Evolutionary conservation across 495 filamentous ascomycete genomes (phyloP).

Genomic region (Geoglossum glabrum): DNA sequence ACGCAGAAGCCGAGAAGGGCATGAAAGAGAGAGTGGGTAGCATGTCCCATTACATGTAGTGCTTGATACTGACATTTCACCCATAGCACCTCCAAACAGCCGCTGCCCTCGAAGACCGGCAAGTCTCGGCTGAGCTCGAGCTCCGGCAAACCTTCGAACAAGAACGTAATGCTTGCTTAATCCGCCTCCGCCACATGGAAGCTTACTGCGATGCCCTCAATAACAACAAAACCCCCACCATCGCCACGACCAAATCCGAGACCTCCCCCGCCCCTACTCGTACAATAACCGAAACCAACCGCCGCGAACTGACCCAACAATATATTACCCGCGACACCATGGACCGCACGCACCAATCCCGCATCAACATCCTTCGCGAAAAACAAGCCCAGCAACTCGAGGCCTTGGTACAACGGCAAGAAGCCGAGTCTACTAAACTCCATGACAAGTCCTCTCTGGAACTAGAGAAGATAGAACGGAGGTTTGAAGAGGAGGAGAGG

Average conservation of each 20-base stretch:
- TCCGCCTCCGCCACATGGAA: conserved; percentile 60
- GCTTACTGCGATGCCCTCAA: conserved; percentile 37
- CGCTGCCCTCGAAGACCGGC: conserved; percentile 48
- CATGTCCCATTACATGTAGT: conserved; percentile 16
- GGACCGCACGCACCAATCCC: conserved; percentile 45
- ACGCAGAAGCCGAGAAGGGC: conserved; percentile 25
- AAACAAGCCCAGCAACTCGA: conserved; percentile 51
- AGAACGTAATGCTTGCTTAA: conserved; percentile 36
- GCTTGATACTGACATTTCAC: conserved; percentile 7
- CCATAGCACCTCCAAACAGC: conserved; percentile 26
- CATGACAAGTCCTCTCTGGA: conserved; percentile 30
- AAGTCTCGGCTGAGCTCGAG: conserved; percentile 52
- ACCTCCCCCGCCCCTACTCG: conserved; percentile 17
- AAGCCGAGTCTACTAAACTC: conserved; percentile 36
- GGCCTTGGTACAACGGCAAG: conserved; percentile 42
- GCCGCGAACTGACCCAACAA: conserved; percentile 47
- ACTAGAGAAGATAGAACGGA: conserved; percentile 35
- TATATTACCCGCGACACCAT: conserved; percentile 48
- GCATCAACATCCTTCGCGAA: conserved; percentile 65
- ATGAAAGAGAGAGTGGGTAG: conserved; percentile 11
- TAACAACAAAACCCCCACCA: conserved; percentile 8
- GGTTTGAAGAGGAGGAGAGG: conserved; percentile 32
- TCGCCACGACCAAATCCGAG: conserved; percentile 16
- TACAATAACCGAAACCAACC: conserved; percentile 34
- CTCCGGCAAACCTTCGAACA: conserved; percentile 28